phyloP scores from a whole-genome alignment of 2,329 filamentous ascomycete species.

The Talaromyces sp. region DNA sequence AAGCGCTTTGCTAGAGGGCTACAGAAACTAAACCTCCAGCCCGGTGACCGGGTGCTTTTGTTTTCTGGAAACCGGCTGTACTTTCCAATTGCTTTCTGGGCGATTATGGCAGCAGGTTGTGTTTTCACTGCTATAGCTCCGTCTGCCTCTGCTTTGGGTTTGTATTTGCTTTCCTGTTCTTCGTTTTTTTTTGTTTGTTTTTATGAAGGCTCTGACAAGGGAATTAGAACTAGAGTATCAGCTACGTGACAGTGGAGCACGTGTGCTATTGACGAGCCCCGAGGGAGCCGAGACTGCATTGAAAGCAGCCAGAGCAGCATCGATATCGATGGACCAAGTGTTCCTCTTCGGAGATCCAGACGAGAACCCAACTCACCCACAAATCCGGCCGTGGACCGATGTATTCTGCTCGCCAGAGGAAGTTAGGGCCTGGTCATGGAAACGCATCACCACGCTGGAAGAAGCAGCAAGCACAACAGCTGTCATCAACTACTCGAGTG shows the following conservation, averaged over 20 bases:
- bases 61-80: conserved; percentile 11
- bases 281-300: background rate
- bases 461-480: background rate
- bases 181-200: background rate
- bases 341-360: too few species aligned
- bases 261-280: background rate
- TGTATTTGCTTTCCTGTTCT: background rate
- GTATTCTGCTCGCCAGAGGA: background rate
- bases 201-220: background rate
- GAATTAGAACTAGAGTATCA: conserved; percentile 1
- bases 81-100: conserved; percentile 9
- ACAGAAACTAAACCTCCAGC: conserved; percentile 5
- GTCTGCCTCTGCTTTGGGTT: conserved; percentile 5
- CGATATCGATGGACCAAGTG: background rate
- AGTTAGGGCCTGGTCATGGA: background rate
- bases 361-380: too few species aligned
- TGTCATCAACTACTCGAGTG: background rate
- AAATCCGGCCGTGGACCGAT: background rate
- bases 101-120: background rate
- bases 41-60: conserved; percentile 10
- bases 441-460: background rate
- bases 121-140: conserved; percentile 4
- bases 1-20: conserved; percentile 11
- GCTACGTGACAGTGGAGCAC: background rate
- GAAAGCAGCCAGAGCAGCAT: background rate